Conservation (phyloP, 768 basidiomycete species). For the Panus rudis region DNA sequence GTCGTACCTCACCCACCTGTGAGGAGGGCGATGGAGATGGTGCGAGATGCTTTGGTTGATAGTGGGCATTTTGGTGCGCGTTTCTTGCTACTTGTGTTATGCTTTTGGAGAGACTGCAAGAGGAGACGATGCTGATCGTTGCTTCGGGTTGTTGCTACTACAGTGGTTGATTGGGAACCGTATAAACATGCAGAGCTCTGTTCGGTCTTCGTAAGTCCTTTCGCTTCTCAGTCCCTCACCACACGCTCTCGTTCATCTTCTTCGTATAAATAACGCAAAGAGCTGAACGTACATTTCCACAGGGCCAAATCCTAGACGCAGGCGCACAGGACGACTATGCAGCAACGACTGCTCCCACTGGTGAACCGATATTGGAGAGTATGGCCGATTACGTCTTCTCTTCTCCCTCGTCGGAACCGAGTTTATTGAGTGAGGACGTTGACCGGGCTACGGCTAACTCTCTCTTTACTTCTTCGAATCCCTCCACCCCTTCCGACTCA, state of each 20-base stretch:
- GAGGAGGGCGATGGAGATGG: conserved; percentile 47
- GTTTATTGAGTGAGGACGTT: no score
- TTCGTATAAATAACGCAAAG: background rate
- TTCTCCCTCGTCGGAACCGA: no score
- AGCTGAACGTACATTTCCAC: background rate
- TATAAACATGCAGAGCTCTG: conserved; percentile 43
- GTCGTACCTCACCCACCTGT: conserved; percentile 60
- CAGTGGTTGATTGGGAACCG: conserved; percentile 69
- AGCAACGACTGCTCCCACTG: conserved; percentile 9
- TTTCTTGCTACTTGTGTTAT: no score
- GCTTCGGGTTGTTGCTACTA: background rate
- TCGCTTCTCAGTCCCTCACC: background rate
- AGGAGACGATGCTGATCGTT: background rate
- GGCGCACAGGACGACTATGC: conserved; percentile 16
- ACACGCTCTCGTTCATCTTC: background rate
- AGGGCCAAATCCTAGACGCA: conserved; percentile 19
- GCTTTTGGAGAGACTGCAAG: conserved; percentile 5
- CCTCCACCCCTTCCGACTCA: background rate
- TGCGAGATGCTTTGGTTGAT: conserved; percentile 46
- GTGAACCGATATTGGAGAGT: conserved; percentile 19
- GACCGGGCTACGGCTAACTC: no score
- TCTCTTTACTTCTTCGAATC: no score
- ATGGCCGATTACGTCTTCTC: no score
- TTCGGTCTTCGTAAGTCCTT: conserved; percentile 31
- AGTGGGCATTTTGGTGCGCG: conserved; percentile 64